phyloP scores from a whole-genome alignment of 805 yeast genomes.

The Myxozyma udenii region DNA sequence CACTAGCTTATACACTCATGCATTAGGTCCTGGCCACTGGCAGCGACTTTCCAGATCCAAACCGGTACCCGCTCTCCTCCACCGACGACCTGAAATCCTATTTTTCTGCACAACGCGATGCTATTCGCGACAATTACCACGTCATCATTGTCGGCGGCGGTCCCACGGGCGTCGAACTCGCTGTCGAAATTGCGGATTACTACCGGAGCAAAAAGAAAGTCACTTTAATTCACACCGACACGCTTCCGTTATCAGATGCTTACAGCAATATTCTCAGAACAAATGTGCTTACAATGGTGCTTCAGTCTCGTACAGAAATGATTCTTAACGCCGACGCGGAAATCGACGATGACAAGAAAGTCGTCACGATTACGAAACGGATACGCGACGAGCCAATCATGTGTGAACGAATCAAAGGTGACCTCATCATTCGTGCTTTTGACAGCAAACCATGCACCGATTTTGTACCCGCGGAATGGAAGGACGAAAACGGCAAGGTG shows the following conservation, averaged over 20 bases:
- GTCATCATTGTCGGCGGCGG: conserved; percentile 55
- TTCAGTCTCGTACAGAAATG: conserved; percentile 27
- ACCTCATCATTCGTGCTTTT: conserved; percentile 7
- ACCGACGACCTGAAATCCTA: conserved; percentile 4
- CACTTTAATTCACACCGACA: conserved; percentile 30
- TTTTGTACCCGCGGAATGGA: conserved; percentile 13
- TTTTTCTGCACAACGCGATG: conserved; percentile 21
- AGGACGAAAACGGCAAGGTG: conserved; percentile 8
- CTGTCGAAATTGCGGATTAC: conserved; percentile 46
- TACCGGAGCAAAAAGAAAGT: conserved; percentile 42
- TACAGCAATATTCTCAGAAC: conserved; percentile 18
- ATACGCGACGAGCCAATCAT: not conserved
- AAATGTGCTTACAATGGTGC: conserved; percentile 21
- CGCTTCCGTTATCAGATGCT: conserved; percentile 20
- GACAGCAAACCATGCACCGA: conserved; percentile 10
- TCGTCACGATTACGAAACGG: conserved; percentile 7
- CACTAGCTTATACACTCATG: not conserved
- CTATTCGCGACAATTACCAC: conserved; percentile 40
- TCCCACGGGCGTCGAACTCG: conserved; percentile 51
- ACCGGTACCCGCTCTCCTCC: conserved; percentile 1
- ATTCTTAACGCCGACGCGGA: conserved; percentile 17
- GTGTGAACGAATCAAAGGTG: conserved; percentile 9
- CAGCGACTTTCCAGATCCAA: conserved; percentile 8
- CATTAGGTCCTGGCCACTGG: conserved; percentile 24
- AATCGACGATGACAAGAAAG: conserved; percentile 14